Evolutionary conservation across 225 moss, liverwort and hornwort genomes (phyloP).

Genomic region (Takakia lepidozioides): DNA sequence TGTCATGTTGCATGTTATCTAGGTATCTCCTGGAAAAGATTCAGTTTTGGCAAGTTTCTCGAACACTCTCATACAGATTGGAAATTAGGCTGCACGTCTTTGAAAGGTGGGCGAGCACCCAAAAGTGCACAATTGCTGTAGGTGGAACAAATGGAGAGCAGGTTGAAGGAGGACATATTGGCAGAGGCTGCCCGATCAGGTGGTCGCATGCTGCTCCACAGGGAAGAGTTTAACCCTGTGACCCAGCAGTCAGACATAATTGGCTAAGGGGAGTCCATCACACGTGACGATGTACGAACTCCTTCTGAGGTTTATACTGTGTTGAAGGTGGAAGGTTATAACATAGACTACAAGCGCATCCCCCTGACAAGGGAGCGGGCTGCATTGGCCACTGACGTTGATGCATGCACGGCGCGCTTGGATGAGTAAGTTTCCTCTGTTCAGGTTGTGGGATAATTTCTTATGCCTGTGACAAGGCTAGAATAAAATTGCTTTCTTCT

Average conservation of each 20-base stretch:
- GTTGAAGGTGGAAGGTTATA: slow-evolving; percentile 71
- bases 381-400: slow-evolving; percentile 79
- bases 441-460: too few relatives aligned
- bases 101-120: too few relatives aligned
- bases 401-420: slow-evolving; percentile 80
- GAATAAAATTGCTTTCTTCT: too few relatives aligned
- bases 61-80: too few relatives aligned
- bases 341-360: slow-evolving; percentile 84
- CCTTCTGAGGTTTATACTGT: slow-evolving; percentile 85
- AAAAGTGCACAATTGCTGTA: too few relatives aligned
- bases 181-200: slow-evolving; percentile 79
- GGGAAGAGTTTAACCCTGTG: slow-evolving; percentile 68
- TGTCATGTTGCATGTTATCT: too few relatives aligned
- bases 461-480: too few relatives aligned
- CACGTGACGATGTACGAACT: slow-evolving; percentile 80
- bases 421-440: slow-evolving; percentile 61
- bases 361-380: slow-evolving; percentile 94
- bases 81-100: too few relatives aligned
- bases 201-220: slow-evolving; percentile 86
- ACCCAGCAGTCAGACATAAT: slow-evolving; percentile 77
- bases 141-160: slow-evolving; percentile 98
- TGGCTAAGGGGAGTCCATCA: slow-evolving; percentile 91
- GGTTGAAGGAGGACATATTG: slow-evolving; percentile 92
- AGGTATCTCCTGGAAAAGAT: too few relatives aligned
- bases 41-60: too few relatives aligned